Evolutionary conservation across 345 rosid genomes (phyloP), one percentile per base, ranked within the genome.

Genomic region (Euphorbia peplus): DNA sequence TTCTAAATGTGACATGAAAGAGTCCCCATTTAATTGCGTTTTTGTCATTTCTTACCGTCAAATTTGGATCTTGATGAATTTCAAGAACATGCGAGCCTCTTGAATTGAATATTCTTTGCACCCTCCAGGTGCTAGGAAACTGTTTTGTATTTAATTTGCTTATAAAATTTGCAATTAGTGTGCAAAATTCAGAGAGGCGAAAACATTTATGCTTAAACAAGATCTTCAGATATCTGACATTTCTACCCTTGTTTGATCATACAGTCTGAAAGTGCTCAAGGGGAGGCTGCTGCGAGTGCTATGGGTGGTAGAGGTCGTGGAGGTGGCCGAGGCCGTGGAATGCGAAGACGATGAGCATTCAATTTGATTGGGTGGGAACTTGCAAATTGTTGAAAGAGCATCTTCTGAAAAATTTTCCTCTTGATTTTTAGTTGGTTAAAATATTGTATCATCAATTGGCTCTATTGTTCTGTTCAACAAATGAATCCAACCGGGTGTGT

Each of bases 261-360:
- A 77, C 83, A 93, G 98, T 93, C 99, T 18, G 98, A 90, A 80
- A 95, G 99, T 60, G 99, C 98, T 26, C 99, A 95, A 52, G 99
- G 97, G 77, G 98, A 95, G 24, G 97, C 92, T 50, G 90, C 97
- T 11, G 90, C 91, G 8, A 73, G 89, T 68, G 98, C 91, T 50
- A 90, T 92, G 97, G 97, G 91, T 25, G 93, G 97, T 63, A 84
- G 97, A 81, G 93, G 91, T 14, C 89, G 83, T 62, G 90, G 92
- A 24, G 89, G 92, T 22, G 86, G 99, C 35, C 92, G 97, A 42
- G 98, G 99, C n/a, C 92, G 96, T 55, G 99, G 99, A 50, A 92
- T 95, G 99, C 76, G 96, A 74, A 92, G 99, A 73, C 90, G 93
- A 74, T 95, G 81, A 86, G 71, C 81, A 66, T 22, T 8, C 56